Conservation (phyloP, 139 green algal genomes). For the Picochlorum sp. region DNA sequence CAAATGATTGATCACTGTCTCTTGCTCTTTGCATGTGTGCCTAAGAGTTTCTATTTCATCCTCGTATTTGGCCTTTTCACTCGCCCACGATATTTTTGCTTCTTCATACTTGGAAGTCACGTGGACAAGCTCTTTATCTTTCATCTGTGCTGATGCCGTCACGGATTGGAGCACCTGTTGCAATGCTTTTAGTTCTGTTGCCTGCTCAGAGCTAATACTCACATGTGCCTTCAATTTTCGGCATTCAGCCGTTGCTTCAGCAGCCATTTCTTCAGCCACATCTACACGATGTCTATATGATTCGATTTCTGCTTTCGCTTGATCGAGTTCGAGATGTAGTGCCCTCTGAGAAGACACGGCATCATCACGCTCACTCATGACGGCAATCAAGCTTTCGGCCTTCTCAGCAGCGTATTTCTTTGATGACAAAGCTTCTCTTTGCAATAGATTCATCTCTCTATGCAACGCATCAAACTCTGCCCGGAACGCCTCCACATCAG, state of each 20-base stretch:
- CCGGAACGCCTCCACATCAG: not conserved
- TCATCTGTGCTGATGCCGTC: not conserved
- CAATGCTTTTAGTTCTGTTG: conserved; percentile 8
- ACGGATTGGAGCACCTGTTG: conserved; percentile 3
- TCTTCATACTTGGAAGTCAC: not conserved
- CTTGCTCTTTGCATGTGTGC: not conserved
- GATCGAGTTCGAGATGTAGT: not conserved
- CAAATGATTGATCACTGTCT: not conserved
- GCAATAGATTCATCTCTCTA: too few relatives aligned
- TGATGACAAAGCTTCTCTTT: not conserved
- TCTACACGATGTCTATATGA: not conserved
- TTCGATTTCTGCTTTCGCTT: conserved; percentile 5
- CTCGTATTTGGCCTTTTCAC: not conserved
- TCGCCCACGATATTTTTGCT: not conserved
- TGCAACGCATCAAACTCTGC: too few relatives aligned
- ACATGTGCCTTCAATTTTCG: not conserved
- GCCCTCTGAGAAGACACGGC: not conserved
- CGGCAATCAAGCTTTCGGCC: not conserved
- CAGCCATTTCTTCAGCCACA: not conserved
- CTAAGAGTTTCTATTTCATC: not conserved
- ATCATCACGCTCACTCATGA: not conserved
- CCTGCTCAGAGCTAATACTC: not conserved
- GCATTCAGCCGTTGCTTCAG: not conserved
- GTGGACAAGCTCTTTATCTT: not conserved
- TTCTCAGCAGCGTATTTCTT: not conserved